These are phyloP conservation scores for Plasmodium berghei DNA, from an alignment of 169 alveolate genomes.

Conservation along the genomic window DNA sequence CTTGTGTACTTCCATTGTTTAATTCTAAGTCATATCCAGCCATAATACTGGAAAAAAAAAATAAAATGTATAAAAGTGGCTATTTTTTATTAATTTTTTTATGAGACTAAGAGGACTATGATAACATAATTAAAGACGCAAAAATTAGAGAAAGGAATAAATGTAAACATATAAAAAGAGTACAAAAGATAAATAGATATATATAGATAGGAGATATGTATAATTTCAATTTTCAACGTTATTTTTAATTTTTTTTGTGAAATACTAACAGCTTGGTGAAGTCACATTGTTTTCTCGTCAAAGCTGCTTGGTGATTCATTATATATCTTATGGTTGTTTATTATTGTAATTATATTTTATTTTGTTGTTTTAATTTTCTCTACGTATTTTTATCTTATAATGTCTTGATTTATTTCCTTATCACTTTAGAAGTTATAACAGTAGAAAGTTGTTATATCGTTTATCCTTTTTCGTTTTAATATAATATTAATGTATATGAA, in stretches of 20 bases:
- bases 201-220: no score
- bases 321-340: background rate
- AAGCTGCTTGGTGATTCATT: constrained; percentile 71
- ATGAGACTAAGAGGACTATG: no score
- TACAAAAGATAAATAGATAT: no score
- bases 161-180: background rate
- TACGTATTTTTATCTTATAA: constrained; percentile 1
- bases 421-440: background rate
- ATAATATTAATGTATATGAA: background rate
- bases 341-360: background rate
- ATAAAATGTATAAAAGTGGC: background rate
- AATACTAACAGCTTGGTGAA: constrained; percentile 86
- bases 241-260: background rate
- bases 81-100: no score
- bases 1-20: constrained; percentile 86
- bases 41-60: constrained; percentile 77
- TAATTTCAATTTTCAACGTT: background rate
- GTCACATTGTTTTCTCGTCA: constrained; percentile 83
- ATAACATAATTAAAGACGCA: no score
- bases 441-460: background rate
- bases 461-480: background rate
- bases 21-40: constrained; percentile 88
- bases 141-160: background rate
- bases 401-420: constrained; percentile 11
- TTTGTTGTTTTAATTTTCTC: constrained; percentile 17